These are phyloP conservation scores for Dryadomyces quercivorus DNA, from an alignment of 2,329 filamentous ascomycete species.

Conservation along the genomic window DNA sequence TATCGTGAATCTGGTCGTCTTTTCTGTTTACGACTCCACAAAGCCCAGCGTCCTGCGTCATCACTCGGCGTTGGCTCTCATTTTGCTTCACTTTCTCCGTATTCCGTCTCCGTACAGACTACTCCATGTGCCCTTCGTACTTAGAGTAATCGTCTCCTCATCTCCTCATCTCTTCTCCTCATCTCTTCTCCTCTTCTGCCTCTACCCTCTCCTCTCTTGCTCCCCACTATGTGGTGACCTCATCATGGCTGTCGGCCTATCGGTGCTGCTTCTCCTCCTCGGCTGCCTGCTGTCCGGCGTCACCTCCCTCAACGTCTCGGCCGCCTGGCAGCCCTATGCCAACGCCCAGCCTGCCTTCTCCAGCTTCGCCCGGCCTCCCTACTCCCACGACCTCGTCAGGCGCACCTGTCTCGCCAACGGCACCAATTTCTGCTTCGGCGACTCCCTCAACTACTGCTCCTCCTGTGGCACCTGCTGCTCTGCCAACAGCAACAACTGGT, in stretches of 20 bases:
- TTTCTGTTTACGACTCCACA: neutral
- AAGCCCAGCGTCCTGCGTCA: neutral
- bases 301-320: neutral
- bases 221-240: slow-evolving; percentile 4
- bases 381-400: slow-evolving; percentile 3
- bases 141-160: neutral
- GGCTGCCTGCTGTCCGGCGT: neutral
- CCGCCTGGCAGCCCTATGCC: slow-evolving; percentile 7
- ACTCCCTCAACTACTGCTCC: slow-evolving; percentile 16
- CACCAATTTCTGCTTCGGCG: slow-evolving; percentile 21
- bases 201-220: neutral
- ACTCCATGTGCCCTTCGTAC: no score
- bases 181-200: neutral
- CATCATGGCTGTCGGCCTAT: slow-evolving; percentile 8
- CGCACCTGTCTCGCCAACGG: slow-evolving; percentile 20
- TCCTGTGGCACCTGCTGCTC: slow-evolving; percentile 19
- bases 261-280: slow-evolving; percentile 7
- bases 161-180: neutral
- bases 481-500: slow-evolving; percentile 12
- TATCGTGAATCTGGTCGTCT: neutral
- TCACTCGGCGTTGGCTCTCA: neutral
- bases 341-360: slow-evolving; percentile 12
- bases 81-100: neutral
- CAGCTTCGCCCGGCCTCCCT: slow-evolving; percentile 7
- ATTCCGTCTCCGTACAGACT: neutral